Evolutionary conservation across 345 rosid genomes (phyloP), one percentile per base, ranked within the genome.

Genomic region (Eucalyptus albens): DNA sequence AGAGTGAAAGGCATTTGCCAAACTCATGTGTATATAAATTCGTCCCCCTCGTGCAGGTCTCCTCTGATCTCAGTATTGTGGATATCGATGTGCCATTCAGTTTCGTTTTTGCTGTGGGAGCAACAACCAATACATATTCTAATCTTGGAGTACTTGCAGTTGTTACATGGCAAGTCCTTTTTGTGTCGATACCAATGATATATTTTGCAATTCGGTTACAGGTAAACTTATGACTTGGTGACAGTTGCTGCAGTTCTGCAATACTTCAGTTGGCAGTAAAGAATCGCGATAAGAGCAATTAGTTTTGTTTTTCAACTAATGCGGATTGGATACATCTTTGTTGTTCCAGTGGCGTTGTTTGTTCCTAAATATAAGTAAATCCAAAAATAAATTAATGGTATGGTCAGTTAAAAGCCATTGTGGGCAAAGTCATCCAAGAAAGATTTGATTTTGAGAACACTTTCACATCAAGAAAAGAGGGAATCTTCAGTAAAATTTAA

Each of bases 141-240:
- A 97, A 92, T 91, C 98, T 97, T 91, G 95, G 96, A 92, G 99
- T 96, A 72, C 93, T 97, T 50, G 95, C 96, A 88, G 94, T 95
- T 89, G 94, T 97, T 81, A 94, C 97, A 44, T 97, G 99, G 99
- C 99, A 97, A 94, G 97, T 95, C 90, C 91, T 97, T 92, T 95
- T 97, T 50, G 95, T 96, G 45, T 93, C 95, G 83, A 91, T 97
- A 87, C 99, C 99, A 16, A 92, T 95, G 93, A 88, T 97, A 33
- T 94, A 87, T 89, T 85, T 93, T 44, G 97, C 98, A 17, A 92
- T 96, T 90, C 94, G 93, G 62, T 94, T 97, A 89, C 99, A 98
- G 99, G 99, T 97, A 91, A 56, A n/a, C 37, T 86, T 17, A 77
- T 21, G 85, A 77, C 47, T 77, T 1, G 85, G 47, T 19, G 47